phyloP scores from a whole-genome alignment of 768 basidiomycete genomes.

The Podaxis rugospora region DNA sequence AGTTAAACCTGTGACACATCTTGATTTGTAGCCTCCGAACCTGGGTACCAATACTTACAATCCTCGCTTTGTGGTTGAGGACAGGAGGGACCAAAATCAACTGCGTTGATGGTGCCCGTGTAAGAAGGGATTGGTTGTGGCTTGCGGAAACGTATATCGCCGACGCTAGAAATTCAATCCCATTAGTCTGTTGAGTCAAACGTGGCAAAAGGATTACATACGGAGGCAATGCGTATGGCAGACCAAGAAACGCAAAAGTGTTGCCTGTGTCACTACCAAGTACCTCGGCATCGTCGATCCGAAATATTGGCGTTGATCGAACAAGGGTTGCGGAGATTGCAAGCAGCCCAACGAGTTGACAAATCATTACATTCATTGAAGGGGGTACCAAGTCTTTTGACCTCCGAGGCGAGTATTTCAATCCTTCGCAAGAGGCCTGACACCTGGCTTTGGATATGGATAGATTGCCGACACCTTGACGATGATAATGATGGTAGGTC shows the following conservation, averaged over 20 bases:
- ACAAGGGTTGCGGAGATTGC: no score
- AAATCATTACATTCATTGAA: no score
- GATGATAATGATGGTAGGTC: no score
- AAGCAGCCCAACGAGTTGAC: no score
- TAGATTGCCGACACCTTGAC: no score
- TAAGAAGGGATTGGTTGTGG: slow-evolving; percentile 34
- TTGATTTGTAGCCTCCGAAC: background rate
- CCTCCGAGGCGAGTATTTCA: no score
- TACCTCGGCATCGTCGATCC: no score
- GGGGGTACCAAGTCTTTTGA: no score
- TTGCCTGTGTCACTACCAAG: slow-evolving; percentile 17
- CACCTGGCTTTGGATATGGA: no score
- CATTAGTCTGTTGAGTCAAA: background rate
- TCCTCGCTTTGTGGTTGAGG: slow-evolving; percentile 43
- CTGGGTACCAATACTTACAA: slow-evolving; percentile 28
- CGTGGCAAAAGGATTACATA: slow-evolving; percentile 21
- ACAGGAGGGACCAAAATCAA: slow-evolving; percentile 38
- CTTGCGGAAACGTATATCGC: slow-evolving; percentile 35
- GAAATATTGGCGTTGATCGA: no score
- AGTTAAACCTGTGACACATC: slow-evolving; percentile 35
- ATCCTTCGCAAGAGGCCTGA: no score
- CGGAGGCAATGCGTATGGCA: slow-evolving; percentile 54
- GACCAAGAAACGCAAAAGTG: slow-evolving; percentile 40
- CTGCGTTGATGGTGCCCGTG: slow-evolving; percentile 33
- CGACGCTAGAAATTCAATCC: slow-evolving; percentile 20